Base-by-base conservation (phyloP, 2,329 filamentous ascomycete genomes). In the Calonectria montana region DNA sequence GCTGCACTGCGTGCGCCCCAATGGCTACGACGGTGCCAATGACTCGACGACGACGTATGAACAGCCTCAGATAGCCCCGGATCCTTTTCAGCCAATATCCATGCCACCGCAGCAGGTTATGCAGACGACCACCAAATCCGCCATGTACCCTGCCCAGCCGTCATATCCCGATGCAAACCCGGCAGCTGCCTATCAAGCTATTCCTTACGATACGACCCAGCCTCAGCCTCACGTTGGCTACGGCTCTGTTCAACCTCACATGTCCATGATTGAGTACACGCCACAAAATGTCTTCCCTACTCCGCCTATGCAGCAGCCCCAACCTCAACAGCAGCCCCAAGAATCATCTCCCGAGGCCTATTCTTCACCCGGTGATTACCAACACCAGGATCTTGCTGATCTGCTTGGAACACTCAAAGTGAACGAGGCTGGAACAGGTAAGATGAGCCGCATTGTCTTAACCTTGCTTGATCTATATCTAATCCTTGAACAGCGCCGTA, bases 1-100 rank as follows among this genome's bases (percentile, higher is more conserved):
- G 86, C 90, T 98, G 71, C 94, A 97, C 79, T 98, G 97, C 82
- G 93, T 98, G 29, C 95, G 95, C 55, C 97, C 96, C 4, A 95
- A 94, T 69, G 92, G 95, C 70, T 92, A 89, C 77, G 91, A 92
- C 73, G 84, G 86, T 61, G 82, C 88, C 31, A 83, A 78, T 69
- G 82, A 84, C 72, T 78, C 82, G 64, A 80, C 77, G 39, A 76
- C 80, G 41, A 76, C 80, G 43, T 83, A 81, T 57, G 82, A 83
- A 48, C 82, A 83, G 31, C 57, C 81, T 7, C 74, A 82, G 27
- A 76, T 83, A 70, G 67, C 81, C 25, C 75, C 80, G 15, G 80
- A 81, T 35, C 81, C 82, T 37, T 85, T 82, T 21, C 87, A 91
- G 73, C 87, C 90, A 47, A 86, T 91, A 79, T 79, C 87, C 10